These are phyloP conservation scores for Ganoderma multipileum DNA, from an alignment of 1,284 basidiomycete species.

Conservation along the genomic window DNA sequence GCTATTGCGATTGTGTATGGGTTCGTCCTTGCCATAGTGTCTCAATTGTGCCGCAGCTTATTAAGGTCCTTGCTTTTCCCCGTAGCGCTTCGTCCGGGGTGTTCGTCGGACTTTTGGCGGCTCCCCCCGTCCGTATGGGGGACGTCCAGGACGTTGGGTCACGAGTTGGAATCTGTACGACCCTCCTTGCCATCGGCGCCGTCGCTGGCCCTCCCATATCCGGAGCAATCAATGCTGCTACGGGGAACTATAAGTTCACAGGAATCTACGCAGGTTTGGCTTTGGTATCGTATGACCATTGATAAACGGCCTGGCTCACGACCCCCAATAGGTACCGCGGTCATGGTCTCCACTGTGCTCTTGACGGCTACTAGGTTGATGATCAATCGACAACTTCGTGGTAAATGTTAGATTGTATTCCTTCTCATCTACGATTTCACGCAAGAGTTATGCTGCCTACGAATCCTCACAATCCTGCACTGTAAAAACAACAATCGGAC, in stretches of 20 bases:
- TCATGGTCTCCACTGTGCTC: conserved; percentile 25
- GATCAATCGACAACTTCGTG: conserved; percentile 20
- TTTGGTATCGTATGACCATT: rapidly evolving
- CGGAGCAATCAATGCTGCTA: conserved; percentile 57
- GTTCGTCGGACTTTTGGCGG: conserved; percentile 59
- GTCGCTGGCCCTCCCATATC: conserved; percentile 64
- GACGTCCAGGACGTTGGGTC: conserved; percentile 61
- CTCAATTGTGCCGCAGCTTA: not conserved
- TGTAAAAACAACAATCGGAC: not conserved
- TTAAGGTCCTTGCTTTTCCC: not conserved
- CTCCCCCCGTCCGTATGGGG: conserved; percentile 66
- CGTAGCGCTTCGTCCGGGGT: conserved; percentile 57
- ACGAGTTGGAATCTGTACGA: conserved; percentile 62
- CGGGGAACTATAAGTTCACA: conserved; percentile 55
- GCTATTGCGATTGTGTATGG: conserved; percentile 59
- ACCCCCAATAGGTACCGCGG: conserved; percentile 14
- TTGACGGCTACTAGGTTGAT: conserved; percentile 18
- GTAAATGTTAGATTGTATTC: conserved; percentile 8
- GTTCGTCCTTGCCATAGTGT: conserved; percentile 38
- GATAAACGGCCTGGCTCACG: not conserved
- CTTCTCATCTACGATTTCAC: not conserved
- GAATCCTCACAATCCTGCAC: too few relatives aligned
- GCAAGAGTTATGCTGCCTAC: not conserved
- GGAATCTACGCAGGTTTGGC: conserved; percentile 51
- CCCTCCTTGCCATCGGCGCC: conserved; percentile 53